Evolutionary conservation across 1,284 basidiomycete species (phyloP), one percentile per base, ranked within the genome.

Genomic region (Cutaneotrichosporon arboriforme): DNA sequence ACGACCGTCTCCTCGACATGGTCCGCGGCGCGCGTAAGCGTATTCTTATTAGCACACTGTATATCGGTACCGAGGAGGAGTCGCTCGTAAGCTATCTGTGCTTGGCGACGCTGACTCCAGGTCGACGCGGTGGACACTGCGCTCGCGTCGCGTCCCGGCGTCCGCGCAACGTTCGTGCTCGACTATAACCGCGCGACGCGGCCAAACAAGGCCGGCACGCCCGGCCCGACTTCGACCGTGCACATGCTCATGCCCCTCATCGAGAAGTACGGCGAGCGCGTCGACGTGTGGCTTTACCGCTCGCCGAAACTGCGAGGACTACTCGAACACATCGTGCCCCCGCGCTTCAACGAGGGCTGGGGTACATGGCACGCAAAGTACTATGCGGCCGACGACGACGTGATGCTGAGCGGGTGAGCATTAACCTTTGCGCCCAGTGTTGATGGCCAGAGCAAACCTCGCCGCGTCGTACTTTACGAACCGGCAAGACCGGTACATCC

Each of bases 331-430:
- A 57, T 93, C 20, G 83, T 97, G 1, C 96, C 96, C 2, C 86
- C 88, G 46, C 80, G 96, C 41, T 96, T 92, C 74, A 93, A 97
- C 67, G 96, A 99, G 76, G 96, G 93, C 0, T 97, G 90, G 87
- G 94, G 96, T 0, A 88, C 94, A 4, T 97, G 94, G 88, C 96
- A 98, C 71, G 87, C 92, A 20, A 98, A 98, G 76, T 83, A 94
- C 55, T 99, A 99, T 67, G 90, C 90, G 15, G 86, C 83, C 1
- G 96, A 99, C 68, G 85, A 97, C 68, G 84, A 91, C 52, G 81
- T 98, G 36, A 83, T 98, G 69, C 85, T 98, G 59, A 90, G 84
- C 65, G 96, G 94, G 92, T 93, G 68, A 76, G 87, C 78, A 17
- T 5, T 31, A 31, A 31, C 26, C 43, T n/a, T 37, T 31, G 4